phyloP scores from a whole-genome alignment of 805 yeast genomes.

The Priceomyces fermenticarens region DNA sequence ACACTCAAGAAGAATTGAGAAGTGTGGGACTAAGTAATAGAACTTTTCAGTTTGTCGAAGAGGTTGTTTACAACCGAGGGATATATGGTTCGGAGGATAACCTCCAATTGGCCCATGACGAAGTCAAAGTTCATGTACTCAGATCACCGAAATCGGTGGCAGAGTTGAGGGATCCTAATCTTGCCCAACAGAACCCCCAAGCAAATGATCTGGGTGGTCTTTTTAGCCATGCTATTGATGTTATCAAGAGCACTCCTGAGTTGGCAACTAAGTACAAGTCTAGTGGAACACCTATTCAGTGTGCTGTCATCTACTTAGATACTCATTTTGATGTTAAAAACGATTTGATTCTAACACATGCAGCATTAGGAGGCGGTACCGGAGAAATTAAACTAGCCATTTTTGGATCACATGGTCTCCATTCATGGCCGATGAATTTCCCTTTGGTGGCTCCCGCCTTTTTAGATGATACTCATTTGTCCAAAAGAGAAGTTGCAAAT shows the following conservation, averaged over 20 bases:
- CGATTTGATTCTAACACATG: slow-evolving; percentile 74
- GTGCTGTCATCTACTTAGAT: slow-evolving; percentile 84
- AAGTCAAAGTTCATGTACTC: slow-evolving; percentile 75
- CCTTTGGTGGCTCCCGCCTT: slow-evolving; percentile 69
- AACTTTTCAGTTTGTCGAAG: slow-evolving; percentile 71
- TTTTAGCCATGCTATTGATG: slow-evolving; percentile 77
- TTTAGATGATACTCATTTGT: slow-evolving; percentile 65
- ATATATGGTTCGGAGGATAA: slow-evolving; percentile 40
- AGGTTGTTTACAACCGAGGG: slow-evolving; percentile 25
- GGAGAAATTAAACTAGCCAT: slow-evolving; percentile 74
- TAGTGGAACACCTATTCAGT: slow-evolving; percentile 60
- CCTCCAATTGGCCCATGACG: slow-evolving; percentile 53
- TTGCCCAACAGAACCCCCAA: slow-evolving; percentile 80
- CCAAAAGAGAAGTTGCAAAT: slow-evolving; percentile 77
- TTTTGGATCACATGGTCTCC: slow-evolving; percentile 89
- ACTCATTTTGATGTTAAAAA: slow-evolving; percentile 70
- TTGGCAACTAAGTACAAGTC: slow-evolving; percentile 36
- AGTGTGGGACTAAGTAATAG: slow-evolving; percentile 75
- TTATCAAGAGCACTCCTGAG: slow-evolving; percentile 42
- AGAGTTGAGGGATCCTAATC: slow-evolving; percentile 72
- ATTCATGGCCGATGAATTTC: slow-evolving; percentile 86
- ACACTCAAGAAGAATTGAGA: slow-evolving; percentile 85
- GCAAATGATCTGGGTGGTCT: slow-evolving; percentile 76
- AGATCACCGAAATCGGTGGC: slow-evolving; percentile 62
- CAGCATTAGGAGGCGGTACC: slow-evolving; percentile 90